A percentile compares a stretch with the other conserved stretches of the same genome.
Evolutionary conservation across 2,329 filamentous ascomycete genomes (phyloP).

Genomic region (Epichloe amarillans): DNA sequence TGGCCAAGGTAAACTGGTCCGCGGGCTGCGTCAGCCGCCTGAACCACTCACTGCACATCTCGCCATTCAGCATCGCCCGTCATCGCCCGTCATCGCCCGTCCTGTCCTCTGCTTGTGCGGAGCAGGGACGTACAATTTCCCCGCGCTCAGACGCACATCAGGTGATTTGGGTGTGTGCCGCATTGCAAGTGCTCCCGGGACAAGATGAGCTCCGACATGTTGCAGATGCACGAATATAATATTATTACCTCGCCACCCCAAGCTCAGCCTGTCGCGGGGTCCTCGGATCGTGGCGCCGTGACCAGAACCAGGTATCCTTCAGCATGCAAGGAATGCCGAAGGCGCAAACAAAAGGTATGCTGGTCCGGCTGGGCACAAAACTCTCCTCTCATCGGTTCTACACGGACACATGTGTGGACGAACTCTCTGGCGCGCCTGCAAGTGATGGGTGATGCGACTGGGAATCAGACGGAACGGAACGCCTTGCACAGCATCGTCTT

Average conservation of each 20-base stretch:
- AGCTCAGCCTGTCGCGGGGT: neutral
- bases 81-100: neutral
- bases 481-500: no score
- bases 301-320: slow-evolving; percentile 18
- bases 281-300: slow-evolving; percentile 2
- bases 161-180: neutral
- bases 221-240: slow-evolving; percentile 12
- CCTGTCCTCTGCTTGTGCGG: neutral
- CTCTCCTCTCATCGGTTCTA: neutral
- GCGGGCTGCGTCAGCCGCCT: neutral
- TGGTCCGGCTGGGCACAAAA: neutral
- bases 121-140: neutral
- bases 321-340: slow-evolving; percentile 37
- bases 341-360: slow-evolving; percentile 36
- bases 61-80: neutral
- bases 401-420: neutral
- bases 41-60: neutral
- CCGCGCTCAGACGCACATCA: neutral
- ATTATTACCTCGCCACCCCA: slow-evolving; percentile 3
- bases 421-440: no score
- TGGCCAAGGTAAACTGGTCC: neutral
- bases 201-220: slow-evolving; percentile 15
- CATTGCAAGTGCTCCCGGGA: neutral
- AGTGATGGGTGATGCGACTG: no score
- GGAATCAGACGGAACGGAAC: no score